Percentiles rank a stretch among this genome's conserved stretches.
These are phyloP conservation scores for Exobasidium cylindrosporum DNA, from an alignment of 1,284 basidiomycete species.

Conservation along the genomic window DNA sequence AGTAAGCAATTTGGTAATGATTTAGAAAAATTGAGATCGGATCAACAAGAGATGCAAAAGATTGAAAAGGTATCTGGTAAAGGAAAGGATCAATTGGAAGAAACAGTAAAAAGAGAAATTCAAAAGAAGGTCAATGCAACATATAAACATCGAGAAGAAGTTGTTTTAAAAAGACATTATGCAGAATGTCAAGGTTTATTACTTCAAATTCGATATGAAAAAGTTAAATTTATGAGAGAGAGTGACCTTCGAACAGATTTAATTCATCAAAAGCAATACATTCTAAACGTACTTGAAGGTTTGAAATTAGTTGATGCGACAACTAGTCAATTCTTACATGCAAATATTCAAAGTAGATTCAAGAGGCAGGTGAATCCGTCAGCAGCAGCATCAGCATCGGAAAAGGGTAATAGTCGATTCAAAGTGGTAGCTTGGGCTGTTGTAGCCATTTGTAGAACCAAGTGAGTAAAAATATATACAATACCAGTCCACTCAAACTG, in stretches of 20 bases:
- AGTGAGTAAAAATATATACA: not conserved
- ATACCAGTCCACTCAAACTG: too few relatives aligned
- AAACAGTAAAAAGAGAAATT: slow-evolving; percentile 17
- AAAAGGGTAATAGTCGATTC: not conserved
- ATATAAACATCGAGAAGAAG: slow-evolving; percentile 23
- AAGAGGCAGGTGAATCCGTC: not conserved
- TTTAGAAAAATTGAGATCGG: slow-evolving; percentile 29
- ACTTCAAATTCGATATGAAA: slow-evolving; percentile 84
- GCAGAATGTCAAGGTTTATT: slow-evolving; percentile 82
- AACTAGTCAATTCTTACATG: slow-evolving; percentile 14
- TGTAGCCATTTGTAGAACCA: not conserved
- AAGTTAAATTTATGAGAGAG: slow-evolving; percentile 85
- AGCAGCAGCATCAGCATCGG: not conserved
- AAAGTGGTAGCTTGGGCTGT: not conserved
- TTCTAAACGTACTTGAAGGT: slow-evolving; percentile 15
- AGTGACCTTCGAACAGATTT: slow-evolving; percentile 74
- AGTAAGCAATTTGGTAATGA: slow-evolving; percentile 33
- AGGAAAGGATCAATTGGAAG: slow-evolving; percentile 9
- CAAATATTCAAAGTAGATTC: not conserved
- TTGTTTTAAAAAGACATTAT: slow-evolving; percentile 61
- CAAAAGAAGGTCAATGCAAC: slow-evolving; percentile 9
- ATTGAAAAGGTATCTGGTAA: slow-evolving; percentile 17
- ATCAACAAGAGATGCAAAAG: slow-evolving; percentile 18
- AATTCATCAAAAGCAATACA: slow-evolving; percentile 70
- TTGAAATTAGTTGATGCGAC: slow-evolving; percentile 13